Evolutionary conservation across 768 basidiomycete species (phyloP), one percentile per base, ranked within the genome.

Genomic region (Amanita brunnescens): DNA sequence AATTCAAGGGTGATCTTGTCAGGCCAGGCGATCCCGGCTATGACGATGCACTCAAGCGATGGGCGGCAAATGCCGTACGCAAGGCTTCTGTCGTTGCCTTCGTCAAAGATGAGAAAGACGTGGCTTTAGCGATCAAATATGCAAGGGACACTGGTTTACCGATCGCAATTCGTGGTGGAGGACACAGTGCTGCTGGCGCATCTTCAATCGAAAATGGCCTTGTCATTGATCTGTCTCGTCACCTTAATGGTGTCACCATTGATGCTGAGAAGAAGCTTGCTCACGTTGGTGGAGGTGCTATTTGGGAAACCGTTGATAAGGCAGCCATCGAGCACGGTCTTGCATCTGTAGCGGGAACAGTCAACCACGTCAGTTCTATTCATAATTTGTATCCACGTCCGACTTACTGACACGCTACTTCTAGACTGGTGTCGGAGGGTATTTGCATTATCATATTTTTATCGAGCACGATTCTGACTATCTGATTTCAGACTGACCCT

Each of bases 131-230:
- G 3, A 55, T 79, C 52, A 54, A 58, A 23, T 70, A 67, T 49
- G 73, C 76, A 1, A 61, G 57, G 40, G 54, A 57, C 6, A 64
- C 68, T 26, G 53, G 59, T 3, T 58, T 77, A 2, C 61, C 65
- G 14, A 58, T 78, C 23, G 76, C 74, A 7, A 64, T 78, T 49
- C 60, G 64, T 16, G 71, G 77, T n/a, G 78, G 77, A 5, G 77
- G 77, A 0, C 78, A 79, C 53, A 73, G 62, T 54, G 53, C 69
- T 5, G 57, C 67, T 18, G 76, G 71, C 5, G 64, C 71, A 3
- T 76, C 76, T 2, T 77, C 76, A 6, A 57, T 58, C 18, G 66
- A 75, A 26, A 71, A 68, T 33, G 76, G 78, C 13, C 54, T 79
- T 29, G 74, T 78, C 12, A 70, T 79, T 51, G 77, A 79, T 53